These are phyloP conservation scores for Solanum paucissectum DNA, from an alignment of 257 asterid species.

Conservation along the genomic window DNA sequence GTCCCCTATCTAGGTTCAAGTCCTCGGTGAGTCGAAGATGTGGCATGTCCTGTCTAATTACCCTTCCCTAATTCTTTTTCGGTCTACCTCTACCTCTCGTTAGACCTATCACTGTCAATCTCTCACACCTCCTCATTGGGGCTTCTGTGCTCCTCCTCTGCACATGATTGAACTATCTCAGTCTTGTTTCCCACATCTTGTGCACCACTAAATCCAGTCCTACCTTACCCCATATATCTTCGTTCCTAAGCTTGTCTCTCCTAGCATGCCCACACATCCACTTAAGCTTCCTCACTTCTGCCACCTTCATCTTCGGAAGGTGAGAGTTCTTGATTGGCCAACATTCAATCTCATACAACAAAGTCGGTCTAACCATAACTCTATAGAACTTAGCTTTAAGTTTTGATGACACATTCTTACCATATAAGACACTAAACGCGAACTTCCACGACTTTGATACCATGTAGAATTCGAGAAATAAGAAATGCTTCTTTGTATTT, in stretches of 20 bases:
- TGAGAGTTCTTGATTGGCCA: neutral
- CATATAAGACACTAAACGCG: neutral
- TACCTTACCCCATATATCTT: constrained; percentile 13
- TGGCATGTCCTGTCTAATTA: neutral
- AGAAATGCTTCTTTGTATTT: neutral
- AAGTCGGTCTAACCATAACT: neutral
- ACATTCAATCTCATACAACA: neutral
- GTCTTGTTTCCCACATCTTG: neutral
- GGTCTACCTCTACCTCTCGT: neutral
- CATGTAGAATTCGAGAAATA: neutral
- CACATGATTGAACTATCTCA: neutral
- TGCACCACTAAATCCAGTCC: constrained; percentile 33
- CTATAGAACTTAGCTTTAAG: neutral
- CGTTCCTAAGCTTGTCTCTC: neutral
- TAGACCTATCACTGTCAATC: neutral
- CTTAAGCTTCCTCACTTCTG: neutral
- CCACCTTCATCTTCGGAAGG: neutral
- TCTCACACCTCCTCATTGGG: neutral
- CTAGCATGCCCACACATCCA: neutral
- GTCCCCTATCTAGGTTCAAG: neutral
- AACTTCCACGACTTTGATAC: neutral
- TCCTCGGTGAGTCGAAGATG: neutral
- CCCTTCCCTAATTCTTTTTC: neutral
- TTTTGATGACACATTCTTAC: neutral
- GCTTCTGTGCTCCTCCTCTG: neutral